Percentiles rank a stretch among this genome's conserved stretches.
Conservation (phyloP, 1,284 basidiomycete species). For the Trametes versicolor region DNA sequence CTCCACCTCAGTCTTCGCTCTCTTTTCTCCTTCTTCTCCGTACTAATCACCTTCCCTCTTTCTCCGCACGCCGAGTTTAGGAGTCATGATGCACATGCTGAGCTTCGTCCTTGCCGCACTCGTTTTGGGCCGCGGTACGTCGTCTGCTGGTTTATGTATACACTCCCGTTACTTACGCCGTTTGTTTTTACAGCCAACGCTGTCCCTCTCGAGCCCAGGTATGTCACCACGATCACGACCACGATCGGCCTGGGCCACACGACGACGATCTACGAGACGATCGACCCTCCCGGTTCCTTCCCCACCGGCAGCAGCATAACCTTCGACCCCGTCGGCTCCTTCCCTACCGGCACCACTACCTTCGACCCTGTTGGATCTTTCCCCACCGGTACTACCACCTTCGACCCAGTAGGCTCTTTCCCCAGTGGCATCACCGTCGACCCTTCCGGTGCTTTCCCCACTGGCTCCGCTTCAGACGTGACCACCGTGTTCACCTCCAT, state of each 20-base stretch:
- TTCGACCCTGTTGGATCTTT: too few species aligned
- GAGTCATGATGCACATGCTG: slow-evolving; percentile 5
- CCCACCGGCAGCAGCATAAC: neutral
- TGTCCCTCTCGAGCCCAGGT: slow-evolving; percentile 3
- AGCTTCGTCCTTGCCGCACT: slow-evolving; percentile 8
- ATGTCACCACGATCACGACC: slow-evolving; percentile 6
- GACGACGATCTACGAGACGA: slow-evolving; percentile 5
- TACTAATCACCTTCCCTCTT: neutral
- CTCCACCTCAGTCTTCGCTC: neutral
- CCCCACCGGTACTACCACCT: too few species aligned
- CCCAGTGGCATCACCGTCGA: too few species aligned
- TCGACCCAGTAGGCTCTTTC: too few species aligned
- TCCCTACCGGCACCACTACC: too few species aligned
- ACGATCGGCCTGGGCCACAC: slow-evolving; percentile 1
- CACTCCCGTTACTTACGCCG: neutral
- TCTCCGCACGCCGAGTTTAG: neutral
- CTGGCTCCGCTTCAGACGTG: too few species aligned
- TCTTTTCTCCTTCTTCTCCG: neutral
- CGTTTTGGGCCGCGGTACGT: neutral
- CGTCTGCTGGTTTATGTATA: neutral
- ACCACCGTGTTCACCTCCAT: too few species aligned
- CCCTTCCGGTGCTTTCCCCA: too few species aligned
- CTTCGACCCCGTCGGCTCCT: too few species aligned
- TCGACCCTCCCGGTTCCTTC: slow-evolving; percentile 9
- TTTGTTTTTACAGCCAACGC: neutral